A percentile compares a stretch with the other conserved stretches of the same genome.
These are phyloP conservation scores for Saturnispora sanitii DNA, from an alignment of 805 yeast genomes.

Conservation along the genomic window DNA sequence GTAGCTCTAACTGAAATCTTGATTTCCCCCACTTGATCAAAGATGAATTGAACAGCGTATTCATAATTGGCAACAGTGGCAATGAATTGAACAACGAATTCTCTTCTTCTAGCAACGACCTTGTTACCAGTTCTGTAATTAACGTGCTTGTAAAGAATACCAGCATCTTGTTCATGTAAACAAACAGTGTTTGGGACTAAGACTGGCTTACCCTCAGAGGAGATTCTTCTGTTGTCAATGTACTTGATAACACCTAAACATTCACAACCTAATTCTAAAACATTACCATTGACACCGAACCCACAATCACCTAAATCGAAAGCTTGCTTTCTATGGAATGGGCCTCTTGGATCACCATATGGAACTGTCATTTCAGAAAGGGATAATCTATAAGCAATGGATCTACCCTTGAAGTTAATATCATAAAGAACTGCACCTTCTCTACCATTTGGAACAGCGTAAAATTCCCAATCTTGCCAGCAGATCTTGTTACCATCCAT, in stretches of 20 bases:
- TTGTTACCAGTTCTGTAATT: conserved; percentile 66
- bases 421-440: conserved; percentile 75
- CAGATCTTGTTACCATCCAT: conserved; percentile 48
- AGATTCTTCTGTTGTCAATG: conserved; percentile 50
- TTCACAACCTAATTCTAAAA: conserved; percentile 65
- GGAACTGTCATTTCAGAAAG: conserved; percentile 84
- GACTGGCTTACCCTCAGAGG: conserved; percentile 51
- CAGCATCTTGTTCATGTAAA: conserved; percentile 74
- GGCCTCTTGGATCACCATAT: conserved; percentile 77
- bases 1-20: conserved; percentile 77
- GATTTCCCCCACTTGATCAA: conserved; percentile 71
- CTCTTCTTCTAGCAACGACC: conserved; percentile 71
- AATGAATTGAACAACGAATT: conserved; percentile 68
- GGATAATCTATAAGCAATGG: conserved; percentile 61
- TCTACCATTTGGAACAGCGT: conserved; percentile 59
- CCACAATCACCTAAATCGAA: conserved; percentile 83
- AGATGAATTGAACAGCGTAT: conserved; percentile 60
- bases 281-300: conserved; percentile 64
- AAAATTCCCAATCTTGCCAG: conserved; percentile 84
- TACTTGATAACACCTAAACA: conserved; percentile 74
- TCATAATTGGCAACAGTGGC: conserved; percentile 83
- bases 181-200: conserved; percentile 63
- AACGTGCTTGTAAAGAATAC: conserved; percentile 67
- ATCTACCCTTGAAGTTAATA: conserved; percentile 66
- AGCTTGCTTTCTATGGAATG: conserved; percentile 79